These are phyloP conservation scores for Rickenella mellea DNA, from an alignment of 768 basidiomycete genomes.

Conservation along the genomic window DNA sequence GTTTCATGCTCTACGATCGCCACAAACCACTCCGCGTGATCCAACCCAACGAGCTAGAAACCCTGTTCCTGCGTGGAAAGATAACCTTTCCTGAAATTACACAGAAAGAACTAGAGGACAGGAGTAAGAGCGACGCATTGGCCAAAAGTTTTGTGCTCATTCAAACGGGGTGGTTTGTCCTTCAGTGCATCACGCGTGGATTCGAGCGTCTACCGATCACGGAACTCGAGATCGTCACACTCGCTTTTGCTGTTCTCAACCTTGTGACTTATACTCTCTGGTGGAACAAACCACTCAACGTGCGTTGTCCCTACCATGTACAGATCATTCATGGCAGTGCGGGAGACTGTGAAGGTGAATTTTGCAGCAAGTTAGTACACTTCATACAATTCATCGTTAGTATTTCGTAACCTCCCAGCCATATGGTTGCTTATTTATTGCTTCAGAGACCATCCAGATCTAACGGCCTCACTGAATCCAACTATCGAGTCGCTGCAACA, in stretches of 20 bases:
- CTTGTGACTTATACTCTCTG: conserved; percentile 4
- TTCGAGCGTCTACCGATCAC: not conserved
- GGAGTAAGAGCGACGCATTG: not conserved
- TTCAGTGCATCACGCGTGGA: not conserved
- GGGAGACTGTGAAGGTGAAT: no score
- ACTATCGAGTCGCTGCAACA: no score
- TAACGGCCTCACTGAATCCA: no score
- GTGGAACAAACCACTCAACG: conserved; percentile 6
- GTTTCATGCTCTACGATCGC: not conserved
- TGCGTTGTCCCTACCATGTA: not conserved
- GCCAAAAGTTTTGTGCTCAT: not conserved
- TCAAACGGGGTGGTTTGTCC: not conserved
- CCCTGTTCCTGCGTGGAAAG: not conserved
- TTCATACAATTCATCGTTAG: no score
- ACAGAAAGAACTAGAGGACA: not conserved
- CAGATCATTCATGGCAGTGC: no score
- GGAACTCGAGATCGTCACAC: not conserved
- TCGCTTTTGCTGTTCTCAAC: conserved; percentile 2
- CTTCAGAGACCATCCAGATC: no score
- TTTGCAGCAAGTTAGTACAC: no score
- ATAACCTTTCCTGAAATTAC: not conserved
- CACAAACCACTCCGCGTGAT: not conserved
- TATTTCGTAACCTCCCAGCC: no score
- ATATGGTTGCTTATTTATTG: no score
- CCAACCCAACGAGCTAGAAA: not conserved